Percentiles rank a stretch among this genome's conserved stretches.
Conservation (phyloP, 768 basidiomycete species). For the Calocybe gangraenosa region DNA sequence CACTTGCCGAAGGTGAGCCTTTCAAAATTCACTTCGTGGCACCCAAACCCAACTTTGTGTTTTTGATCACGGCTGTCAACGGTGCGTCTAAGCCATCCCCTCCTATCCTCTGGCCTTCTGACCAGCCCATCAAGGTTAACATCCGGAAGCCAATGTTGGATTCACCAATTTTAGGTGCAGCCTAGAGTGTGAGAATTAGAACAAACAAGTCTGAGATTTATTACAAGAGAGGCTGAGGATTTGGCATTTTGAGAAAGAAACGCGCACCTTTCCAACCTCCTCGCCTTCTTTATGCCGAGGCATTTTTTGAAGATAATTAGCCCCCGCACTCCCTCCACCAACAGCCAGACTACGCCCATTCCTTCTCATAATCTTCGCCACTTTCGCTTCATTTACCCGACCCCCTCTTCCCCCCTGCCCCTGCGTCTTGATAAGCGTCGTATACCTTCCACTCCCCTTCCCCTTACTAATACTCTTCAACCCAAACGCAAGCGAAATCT, state of each 20-base stretch:
- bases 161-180: conserved; percentile 76
- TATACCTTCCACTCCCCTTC: conserved; percentile 64
- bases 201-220: not conserved
- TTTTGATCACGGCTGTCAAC: conserved; percentile 81
- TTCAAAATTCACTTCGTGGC: conserved; percentile 37
- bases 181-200: conserved; percentile 36
- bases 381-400: conserved; percentile 54
- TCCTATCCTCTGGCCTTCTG: conserved; percentile 78
- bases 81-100: conserved; percentile 57
- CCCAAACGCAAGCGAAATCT: conserved; percentile 74
- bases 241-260: conserved; percentile 1
- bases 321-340: conserved; percentile 29
- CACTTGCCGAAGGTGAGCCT: too few species aligned
- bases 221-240: not conserved
- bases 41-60: conserved; percentile 80
- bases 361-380: conserved; percentile 41
- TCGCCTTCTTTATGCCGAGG: conserved; percentile 77
- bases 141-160: conserved; percentile 85
- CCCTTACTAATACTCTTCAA: conserved; percentile 80
- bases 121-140: conserved; percentile 90
- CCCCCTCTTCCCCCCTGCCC: conserved; percentile 41
- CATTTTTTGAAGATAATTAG: conserved; percentile 19
- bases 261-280: conserved; percentile 72
- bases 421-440: conserved; percentile 68
- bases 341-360: conserved; percentile 29